Evolutionary conservation across 2,329 filamentous ascomycete species (phyloP).

Genomic region (Diplodia mutila): DNA sequence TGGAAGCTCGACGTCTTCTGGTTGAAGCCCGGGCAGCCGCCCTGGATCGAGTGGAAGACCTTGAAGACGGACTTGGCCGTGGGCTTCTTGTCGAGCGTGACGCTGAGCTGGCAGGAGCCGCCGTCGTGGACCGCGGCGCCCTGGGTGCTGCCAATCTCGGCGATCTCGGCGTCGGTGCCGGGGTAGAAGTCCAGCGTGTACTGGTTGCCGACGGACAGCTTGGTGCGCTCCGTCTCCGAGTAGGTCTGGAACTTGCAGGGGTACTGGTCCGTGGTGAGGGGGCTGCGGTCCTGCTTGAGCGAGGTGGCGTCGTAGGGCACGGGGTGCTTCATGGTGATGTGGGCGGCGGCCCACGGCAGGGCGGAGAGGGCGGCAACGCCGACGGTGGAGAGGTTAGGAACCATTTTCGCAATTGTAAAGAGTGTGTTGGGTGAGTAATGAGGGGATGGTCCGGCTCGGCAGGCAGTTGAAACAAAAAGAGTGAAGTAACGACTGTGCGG

Average conservation of each 20-base stretch:
- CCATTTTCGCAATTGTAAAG: background rate
- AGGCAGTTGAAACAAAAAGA: background rate
- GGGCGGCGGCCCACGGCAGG: slow-evolving; percentile 2
- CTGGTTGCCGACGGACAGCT: slow-evolving; percentile 58
- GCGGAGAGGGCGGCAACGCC: slow-evolving; percentile 6
- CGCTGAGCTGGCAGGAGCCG: slow-evolving; percentile 83
- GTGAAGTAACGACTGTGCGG: background rate
- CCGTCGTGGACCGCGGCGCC: slow-evolving; percentile 85
- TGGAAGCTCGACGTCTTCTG: slow-evolving; percentile 65
- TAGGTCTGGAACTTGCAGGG: slow-evolving; percentile 20
- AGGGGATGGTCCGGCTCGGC: background rate
- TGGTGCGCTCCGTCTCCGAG: slow-evolving; percentile 6
- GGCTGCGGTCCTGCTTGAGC: slow-evolving; percentile 18
- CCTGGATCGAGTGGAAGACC: slow-evolving; percentile 86
- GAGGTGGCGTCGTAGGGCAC: background rate
- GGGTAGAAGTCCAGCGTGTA: slow-evolving; percentile 64
- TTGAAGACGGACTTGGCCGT: slow-evolving; percentile 69
- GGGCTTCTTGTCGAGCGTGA: slow-evolving; percentile 67
- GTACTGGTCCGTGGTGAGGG: slow-evolving; percentile 9
- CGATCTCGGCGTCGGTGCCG: slow-evolving; percentile 3
- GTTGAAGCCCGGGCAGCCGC: slow-evolving; percentile 74
- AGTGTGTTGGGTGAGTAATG: background rate
- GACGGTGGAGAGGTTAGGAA: background rate
- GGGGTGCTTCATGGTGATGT: slow-evolving; percentile 20
- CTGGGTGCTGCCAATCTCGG: slow-evolving; percentile 12